These are phyloP conservation scores for Boletus subparvulus DNA, from an alignment of 768 basidiomycete species.

Conservation along the genomic window DNA sequence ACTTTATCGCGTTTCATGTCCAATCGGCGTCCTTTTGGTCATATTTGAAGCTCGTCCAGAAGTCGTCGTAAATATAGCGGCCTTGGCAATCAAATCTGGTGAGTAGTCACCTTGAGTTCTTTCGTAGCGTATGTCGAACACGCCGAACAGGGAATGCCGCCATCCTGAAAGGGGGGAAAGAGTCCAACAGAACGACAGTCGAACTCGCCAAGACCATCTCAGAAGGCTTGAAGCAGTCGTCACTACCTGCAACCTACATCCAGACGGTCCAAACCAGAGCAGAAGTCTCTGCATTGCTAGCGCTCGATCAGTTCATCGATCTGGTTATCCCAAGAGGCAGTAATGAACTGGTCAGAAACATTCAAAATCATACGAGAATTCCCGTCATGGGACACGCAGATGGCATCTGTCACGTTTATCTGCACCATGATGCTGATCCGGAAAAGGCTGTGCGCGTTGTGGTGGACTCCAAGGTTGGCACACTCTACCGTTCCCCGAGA, in stretches of 20 bases:
- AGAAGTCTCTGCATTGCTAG: conserved; percentile 85
- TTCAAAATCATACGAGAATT: conserved; percentile 88
- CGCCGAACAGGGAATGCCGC: conserved; percentile 80
- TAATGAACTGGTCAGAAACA: conserved; percentile 82
- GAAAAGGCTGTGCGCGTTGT: conserved; percentile 81
- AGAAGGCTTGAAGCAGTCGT: conserved; percentile 67
- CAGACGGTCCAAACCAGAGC: conserved; percentile 90
- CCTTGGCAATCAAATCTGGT: conserved; percentile 97
- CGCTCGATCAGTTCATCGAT: conserved; percentile 90
- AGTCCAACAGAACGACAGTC: conserved; percentile 78
- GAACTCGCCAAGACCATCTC: conserved; percentile 81
- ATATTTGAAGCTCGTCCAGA: conserved; percentile 98
- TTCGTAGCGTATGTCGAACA: not conserved
- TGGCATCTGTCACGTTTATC: conserved; percentile 86
- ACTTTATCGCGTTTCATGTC: conserved; percentile 91
- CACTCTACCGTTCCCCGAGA: not conserved
- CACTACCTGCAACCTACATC: conserved; percentile 77
- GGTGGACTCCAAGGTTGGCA: conserved; percentile 84
- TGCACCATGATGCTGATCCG: conserved; percentile 78
- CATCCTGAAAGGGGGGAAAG: conserved; percentile 96
- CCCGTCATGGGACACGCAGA: conserved; percentile 99
- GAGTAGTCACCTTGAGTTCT: conserved; percentile 21
- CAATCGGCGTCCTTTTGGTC: conserved; percentile 92
- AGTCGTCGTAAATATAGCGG: conserved; percentile 96
- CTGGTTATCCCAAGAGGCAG: conserved; percentile 96